These are phyloP conservation scores for Fusarium circinatum DNA, from an alignment of 2,329 filamentous ascomycete genomes.

Conservation along the genomic window DNA sequence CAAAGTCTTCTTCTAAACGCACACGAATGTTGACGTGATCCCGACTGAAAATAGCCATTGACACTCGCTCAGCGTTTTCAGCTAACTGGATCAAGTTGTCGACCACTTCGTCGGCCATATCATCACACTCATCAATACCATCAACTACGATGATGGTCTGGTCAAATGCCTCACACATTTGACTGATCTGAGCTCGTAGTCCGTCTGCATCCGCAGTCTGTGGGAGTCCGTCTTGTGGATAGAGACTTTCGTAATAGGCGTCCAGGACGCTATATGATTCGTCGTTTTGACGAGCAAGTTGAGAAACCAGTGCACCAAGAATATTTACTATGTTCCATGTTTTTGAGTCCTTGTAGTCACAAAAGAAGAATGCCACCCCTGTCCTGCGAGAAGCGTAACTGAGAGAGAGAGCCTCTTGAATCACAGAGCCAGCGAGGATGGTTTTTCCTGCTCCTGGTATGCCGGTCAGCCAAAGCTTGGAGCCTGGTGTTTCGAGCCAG, in stretches of 20 bases:
- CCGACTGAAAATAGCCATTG: constrained; percentile 18
- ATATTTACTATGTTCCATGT: neutral
- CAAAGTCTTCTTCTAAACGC: neutral
- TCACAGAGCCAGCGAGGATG: neutral
- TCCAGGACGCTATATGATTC: neutral
- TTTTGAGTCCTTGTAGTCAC: neutral
- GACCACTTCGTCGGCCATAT: neutral
- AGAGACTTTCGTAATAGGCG: neutral
- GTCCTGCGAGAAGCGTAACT: neutral
- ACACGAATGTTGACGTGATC: constrained; percentile 5
- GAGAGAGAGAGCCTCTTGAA: neutral
- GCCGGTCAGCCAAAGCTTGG: constrained; percentile 17
- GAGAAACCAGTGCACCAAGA: neutral
- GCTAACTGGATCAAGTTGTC: neutral
- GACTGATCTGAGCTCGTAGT: fast-evolving
- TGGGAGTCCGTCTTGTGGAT: neutral
- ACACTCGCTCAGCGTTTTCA: neutral
- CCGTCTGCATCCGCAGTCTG: neutral
- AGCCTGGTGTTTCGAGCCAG: constrained; percentile 7
- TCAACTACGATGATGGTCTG: neutral
- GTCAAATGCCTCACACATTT: neutral
- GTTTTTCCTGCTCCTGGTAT: constrained; percentile 28
- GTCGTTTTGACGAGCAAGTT: constrained; percentile 12
- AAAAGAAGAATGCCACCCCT: constrained; percentile 16
- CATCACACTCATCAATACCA: constrained; percentile 10